A percentile compares a stretch with the other conserved stretches of the same genome.
phyloP scores from a whole-genome alignment of 148 eudicot genomes.

The Mesembryanthemum crystallinum region DNA sequence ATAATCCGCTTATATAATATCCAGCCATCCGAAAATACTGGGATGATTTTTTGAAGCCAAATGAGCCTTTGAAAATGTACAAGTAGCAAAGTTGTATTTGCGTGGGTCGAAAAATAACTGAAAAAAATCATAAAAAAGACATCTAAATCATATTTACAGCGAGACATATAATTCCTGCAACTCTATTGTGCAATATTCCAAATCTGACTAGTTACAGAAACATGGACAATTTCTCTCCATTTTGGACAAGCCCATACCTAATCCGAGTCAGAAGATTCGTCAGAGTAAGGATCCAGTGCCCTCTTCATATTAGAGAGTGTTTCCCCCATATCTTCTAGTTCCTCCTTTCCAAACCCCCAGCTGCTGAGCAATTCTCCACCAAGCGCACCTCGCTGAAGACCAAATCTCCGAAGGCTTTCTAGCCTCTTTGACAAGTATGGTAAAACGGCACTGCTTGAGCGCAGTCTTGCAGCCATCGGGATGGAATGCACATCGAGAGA shows the following conservation, averaged over 20 bases:
- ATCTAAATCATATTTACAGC: no score
- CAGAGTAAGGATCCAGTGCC: constrained; percentile 46
- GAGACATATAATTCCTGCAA: no score
- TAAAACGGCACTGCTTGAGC: constrained; percentile 70
- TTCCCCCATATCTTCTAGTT: constrained; percentile 80
- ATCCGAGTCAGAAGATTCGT: constrained; percentile 79
- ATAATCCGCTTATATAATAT: no score
- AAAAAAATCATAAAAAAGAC: background rate
- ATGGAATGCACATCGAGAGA: constrained; percentile 77
- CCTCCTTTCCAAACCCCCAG: constrained; percentile 90
- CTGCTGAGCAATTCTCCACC: constrained; percentile 55
- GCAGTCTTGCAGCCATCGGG: constrained; percentile 84
- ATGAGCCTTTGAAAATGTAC: no score
- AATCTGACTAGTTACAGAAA: background rate
- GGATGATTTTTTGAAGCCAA: no score
- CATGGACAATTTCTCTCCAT: background rate
- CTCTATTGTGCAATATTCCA: no score
- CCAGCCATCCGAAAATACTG: no score
- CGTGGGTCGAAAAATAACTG: background rate
- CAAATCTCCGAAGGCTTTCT: constrained; percentile 60
- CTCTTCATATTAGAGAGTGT: constrained; percentile 53
- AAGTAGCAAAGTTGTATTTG: no score
- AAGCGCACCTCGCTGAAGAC: constrained; percentile 62
- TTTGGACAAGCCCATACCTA: constrained; percentile 18
- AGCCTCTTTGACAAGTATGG: constrained; percentile 66